Base-by-base conservation (phyloP, 164 flowering plant species). In the Brasenia schreberi region DNA sequence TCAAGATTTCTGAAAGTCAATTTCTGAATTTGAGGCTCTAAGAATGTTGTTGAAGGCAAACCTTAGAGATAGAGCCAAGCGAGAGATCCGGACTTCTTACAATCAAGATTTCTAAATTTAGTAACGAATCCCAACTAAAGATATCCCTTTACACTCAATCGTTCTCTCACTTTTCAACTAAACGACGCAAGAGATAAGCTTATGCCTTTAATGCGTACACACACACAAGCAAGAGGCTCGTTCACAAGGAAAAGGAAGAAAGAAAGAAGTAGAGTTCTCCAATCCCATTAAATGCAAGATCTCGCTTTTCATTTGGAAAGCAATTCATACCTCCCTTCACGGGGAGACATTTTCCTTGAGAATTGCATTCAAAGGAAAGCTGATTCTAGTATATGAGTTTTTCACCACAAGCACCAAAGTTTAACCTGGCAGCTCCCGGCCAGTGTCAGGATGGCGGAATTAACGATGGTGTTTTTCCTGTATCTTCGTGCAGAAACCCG, bases 71-170 rank as follows among this genome's bases (percentile, higher is more conserved):
- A 67, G 71, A 65, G 73, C 71, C 77, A 74, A 74, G 64, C 59
- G 18, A 62, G 66, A 70, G 73, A 70, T 74, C 70, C 60, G 75
- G 68, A 59, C 69, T 66, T 66, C 60, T 42, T 23, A 42, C 63
- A 7, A 19, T 14, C 56, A 49, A 49, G 74, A 64, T 64, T 63
- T 70, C 72, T 66, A 64, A 71, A 52, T 71, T 66, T 67, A 71
- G 71, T 42, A 66, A 73, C 44, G 52, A 39, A 77, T 71, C 70
- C 60, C 62, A 71, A 71, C 69, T 72, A 68, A 19, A 59, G 44
- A 61, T 65, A 42, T 44, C 67, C 45, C 53, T 56, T 49, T 66
- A 43, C 39, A 33, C 39, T 4, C 39, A 33, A 33, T 33, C 39
- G 39, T 33, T 33, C 39, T 33, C 39, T 33, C 39, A 33, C 39